These are phyloP conservation scores for Scutellaria galericulata DNA, from an alignment of 257 asterid species.

Conservation along the genomic window DNA sequence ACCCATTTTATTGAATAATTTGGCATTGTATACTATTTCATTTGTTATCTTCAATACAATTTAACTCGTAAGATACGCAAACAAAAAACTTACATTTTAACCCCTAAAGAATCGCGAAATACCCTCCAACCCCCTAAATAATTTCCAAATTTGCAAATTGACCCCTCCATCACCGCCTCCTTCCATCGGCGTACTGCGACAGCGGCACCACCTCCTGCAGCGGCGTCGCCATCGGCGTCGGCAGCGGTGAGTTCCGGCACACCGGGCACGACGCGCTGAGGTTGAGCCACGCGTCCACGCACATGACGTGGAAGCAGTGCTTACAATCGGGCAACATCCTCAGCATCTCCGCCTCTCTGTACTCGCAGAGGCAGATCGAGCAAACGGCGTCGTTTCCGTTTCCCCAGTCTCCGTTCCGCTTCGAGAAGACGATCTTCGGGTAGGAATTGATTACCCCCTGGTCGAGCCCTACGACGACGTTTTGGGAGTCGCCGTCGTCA, in stretches of 20 bases:
- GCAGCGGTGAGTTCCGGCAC: conserved; percentile 92
- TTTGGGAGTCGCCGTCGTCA: conserved; percentile 55
- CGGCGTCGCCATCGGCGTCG: conserved; percentile 94
- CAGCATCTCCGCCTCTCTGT: conserved; percentile 80
- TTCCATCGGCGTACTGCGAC: conserved; percentile 84
- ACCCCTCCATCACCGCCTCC: conserved; percentile 51
- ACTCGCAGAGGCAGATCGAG: conserved; percentile 86
- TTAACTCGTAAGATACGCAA: too few species aligned
- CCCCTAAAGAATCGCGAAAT: conserved; percentile 25
- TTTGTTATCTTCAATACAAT: too few species aligned
- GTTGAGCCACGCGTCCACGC: conserved; percentile 95
- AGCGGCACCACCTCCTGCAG: conserved; percentile 97
- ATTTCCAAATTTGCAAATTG: not conserved
- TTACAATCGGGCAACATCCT: conserved; percentile 91
- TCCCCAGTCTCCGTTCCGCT: conserved; percentile 43
- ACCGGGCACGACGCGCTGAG: conserved; percentile 87
- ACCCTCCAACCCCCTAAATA: conserved; percentile 19
- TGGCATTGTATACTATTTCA: too few species aligned
- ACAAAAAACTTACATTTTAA: not conserved
- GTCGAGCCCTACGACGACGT: conserved; percentile 77
- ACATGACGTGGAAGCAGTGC: conserved; percentile 86
- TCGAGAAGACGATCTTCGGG: conserved; percentile 68
- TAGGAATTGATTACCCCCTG: conserved; percentile 80
- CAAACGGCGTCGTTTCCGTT: conserved; percentile 70
- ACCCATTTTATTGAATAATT: too few species aligned